Evolutionary conservation across 805 yeast genomes (phyloP).

Genomic region (Tetrapisispora pingtungensis): DNA sequence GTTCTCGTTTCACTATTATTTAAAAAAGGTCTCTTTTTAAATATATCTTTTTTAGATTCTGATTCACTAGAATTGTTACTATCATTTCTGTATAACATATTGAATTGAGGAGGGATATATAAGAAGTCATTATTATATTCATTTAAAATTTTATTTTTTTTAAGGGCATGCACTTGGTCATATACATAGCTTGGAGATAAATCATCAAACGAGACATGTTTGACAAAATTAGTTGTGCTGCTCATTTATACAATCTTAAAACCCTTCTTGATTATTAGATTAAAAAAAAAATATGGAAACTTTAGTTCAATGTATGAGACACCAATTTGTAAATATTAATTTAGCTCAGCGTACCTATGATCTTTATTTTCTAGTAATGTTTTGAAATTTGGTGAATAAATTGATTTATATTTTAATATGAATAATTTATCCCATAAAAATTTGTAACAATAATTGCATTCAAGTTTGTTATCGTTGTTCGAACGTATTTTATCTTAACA

Average conservation of each 20-base stretch:
- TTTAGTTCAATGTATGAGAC: too few species aligned
- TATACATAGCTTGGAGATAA: slow-evolving; percentile 23
- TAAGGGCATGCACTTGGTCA: slow-evolving; percentile 19
- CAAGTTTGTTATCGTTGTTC: too few species aligned
- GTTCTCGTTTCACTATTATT: background rate
- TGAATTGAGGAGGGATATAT: slow-evolving; percentile 27
- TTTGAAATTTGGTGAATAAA: too few species aligned
- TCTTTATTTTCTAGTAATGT: too few species aligned
- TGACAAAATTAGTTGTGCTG: slow-evolving; percentile 8
- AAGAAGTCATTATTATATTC: slow-evolving; percentile 19
- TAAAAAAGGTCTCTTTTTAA: background rate
- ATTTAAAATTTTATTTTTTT: slow-evolving; percentile 12
- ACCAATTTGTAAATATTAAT: too few species aligned
- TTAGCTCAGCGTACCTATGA: too few species aligned
- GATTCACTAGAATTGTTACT: background rate
- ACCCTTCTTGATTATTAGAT: too few species aligned
- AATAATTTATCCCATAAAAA: too few species aligned
- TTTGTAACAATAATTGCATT: too few species aligned
- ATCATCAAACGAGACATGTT: slow-evolving; percentile 28
- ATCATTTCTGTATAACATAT: slow-evolving; percentile 13
- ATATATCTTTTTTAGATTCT: background rate
- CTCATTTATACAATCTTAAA: background rate
- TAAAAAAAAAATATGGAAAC: too few species aligned
- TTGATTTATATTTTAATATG: too few species aligned
- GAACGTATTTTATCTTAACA: too few species aligned